Base-by-base conservation (phyloP, 768 basidiomycete genomes). In the Rhodocollybia butyracea region DNA sequence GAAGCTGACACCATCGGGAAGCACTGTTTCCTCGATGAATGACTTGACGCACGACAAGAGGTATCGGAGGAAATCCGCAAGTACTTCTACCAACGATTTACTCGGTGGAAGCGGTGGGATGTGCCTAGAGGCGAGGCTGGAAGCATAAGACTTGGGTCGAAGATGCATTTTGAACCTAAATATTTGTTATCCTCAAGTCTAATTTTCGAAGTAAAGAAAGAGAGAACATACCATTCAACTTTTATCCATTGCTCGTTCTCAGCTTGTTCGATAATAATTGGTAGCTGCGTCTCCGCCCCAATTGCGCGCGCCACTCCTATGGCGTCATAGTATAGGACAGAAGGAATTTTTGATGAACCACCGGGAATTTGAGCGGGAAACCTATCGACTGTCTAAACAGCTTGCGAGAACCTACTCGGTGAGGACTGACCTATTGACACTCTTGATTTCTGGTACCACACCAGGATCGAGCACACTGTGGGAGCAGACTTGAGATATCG, bases 11-110 rank as follows among this genome's bases (percentile, higher is more conserved):
- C 83, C 82, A n/a, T n/a, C n/a, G n/a, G n/a, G n/a, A 55, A 70
- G 62, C 40, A 80, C 76, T 2, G 74, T 71, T 22, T 82, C 77
- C 30, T 68, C 62, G 46, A 85, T 83, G 55, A 78, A 84, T 3
- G 62, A 65, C 39, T 66, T 69, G 0, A 76, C 72, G 46, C 81
- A 80, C 3, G 68, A 39, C 39, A 70, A 74, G 3, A 85, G 62
- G 54, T 84, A 84, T 19, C 54, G 60, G 55, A 83, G 60, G 50
- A 82, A 84, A 57, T 84, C 83, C 0, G 71, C 63, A n/a, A 82
- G 72, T 21, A 84, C 61, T n/a, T 77, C 67, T 1, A 74, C 57
- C 1, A 73, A 73, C 3, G 70, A 65, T 66, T 71, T 79, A 48
- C 69, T 70, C 7, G 58, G 52, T 1, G 81, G 82, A 32, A 83